These are phyloP conservation scores for Diaporthe velutina DNA, from an alignment of 2,329 filamentous ascomycete genomes.

Conservation along the genomic window DNA sequence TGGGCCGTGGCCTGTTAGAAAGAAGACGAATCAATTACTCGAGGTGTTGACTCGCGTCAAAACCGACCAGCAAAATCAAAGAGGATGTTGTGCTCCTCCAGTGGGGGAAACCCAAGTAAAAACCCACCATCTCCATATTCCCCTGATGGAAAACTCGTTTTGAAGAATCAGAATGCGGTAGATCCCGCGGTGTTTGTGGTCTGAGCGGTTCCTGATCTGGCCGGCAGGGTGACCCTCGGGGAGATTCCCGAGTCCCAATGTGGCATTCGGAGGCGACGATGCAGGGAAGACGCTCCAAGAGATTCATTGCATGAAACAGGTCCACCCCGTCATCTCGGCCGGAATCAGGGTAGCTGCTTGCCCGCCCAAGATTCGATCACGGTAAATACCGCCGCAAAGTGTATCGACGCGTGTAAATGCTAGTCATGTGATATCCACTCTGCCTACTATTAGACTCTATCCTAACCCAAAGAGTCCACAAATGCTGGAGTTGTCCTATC, in stretches of 20 bases:
- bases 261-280: background rate
- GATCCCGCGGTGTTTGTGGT: background rate
- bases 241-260: background rate
- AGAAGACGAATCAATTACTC: background rate
- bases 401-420: background rate
- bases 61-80: background rate
- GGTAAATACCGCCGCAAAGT: background rate
- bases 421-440: slow-evolving; percentile 1
- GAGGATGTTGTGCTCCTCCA: background rate
- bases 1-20: background rate
- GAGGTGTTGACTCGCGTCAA: background rate
- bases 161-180: background rate
- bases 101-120: background rate
- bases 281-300: background rate
- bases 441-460: background rate
- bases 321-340: background rate
- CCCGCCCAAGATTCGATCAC: background rate
- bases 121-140: background rate
- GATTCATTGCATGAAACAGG: background rate
- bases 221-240: background rate
- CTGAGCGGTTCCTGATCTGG: background rate
- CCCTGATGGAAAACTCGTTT: background rate
- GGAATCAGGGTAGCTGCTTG: background rate
- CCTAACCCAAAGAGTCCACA: background rate
- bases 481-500: background rate